Conservation (phyloP, 164 flowering plant genomes). For the Magnolia kwangsiensis region DNA sequence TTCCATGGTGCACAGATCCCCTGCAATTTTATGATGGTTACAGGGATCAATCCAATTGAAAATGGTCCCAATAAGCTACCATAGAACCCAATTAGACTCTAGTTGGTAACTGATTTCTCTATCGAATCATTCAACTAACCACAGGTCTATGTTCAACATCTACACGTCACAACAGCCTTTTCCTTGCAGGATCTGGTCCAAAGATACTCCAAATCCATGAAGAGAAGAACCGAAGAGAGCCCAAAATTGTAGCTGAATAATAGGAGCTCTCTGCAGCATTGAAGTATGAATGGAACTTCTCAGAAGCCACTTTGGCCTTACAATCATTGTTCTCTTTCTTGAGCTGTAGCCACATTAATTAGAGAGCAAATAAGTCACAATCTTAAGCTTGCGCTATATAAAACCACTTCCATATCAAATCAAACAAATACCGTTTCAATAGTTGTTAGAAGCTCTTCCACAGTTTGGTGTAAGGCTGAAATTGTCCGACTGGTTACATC, state of each 20-base stretch:
- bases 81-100: not conserved
- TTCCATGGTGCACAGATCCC: no score
- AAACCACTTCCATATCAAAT: not conserved
- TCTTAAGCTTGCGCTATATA: not conserved
- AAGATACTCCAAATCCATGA: slow-evolving; percentile 7
- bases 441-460: slow-evolving; percentile 40
- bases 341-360: slow-evolving; percentile 33
- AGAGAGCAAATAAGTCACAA: not conserved
- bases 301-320: slow-evolving; percentile 25
- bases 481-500: slow-evolving; percentile 44
- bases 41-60: not conserved
- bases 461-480: slow-evolving; percentile 39
- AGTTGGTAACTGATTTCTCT: not conserved
- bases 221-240: slow-evolving; percentile 6
- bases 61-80: not conserved
- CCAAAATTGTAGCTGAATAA: slow-evolving; percentile 5
- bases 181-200: not conserved
- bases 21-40: not conserved
- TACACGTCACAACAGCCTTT: not conserved
- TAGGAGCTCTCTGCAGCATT: slow-evolving; percentile 3
- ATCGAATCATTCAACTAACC: not conserved
- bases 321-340: slow-evolving; percentile 43
- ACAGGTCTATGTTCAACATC: not conserved
- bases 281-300: not conserved
- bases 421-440: slow-evolving; percentile 43